These are phyloP conservation scores for Piedraia hortae DNA, from an alignment of 2,329 filamentous ascomycete genomes.

Conservation along the genomic window DNA sequence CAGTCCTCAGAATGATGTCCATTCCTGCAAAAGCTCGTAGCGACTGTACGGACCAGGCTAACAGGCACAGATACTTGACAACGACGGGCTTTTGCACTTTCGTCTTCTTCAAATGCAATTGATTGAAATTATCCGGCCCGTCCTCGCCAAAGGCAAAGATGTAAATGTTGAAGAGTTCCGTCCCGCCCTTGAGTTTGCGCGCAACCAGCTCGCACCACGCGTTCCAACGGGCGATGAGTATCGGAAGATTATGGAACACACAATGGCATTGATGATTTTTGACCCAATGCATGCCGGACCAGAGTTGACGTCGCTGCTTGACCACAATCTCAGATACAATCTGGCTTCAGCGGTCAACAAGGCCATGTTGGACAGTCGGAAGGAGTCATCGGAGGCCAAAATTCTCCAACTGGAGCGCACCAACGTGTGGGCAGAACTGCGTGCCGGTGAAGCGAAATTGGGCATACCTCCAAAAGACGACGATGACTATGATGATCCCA, in stretches of 20 bases:
- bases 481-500: conserved; percentile 12
- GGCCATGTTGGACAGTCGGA: conserved; percentile 51
- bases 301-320: conserved; percentile 45
- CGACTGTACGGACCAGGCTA: conserved; percentile 2
- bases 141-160: conserved; percentile 22
- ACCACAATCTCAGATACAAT: conserved; percentile 49
- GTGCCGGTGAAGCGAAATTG: conserved; percentile 20
- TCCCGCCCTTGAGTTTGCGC: conserved; percentile 65
- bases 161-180: conserved; percentile 42
- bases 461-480: conserved; percentile 13
- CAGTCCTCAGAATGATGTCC: conserved; percentile 66
- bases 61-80: conserved; percentile 48
- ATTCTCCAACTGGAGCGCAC: conserved; percentile 59
- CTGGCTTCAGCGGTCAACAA: conserved; percentile 81
- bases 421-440: conserved; percentile 58
- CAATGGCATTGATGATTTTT: conserved; percentile 79
- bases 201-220: conserved; percentile 58
- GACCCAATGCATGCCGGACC: conserved; percentile 53
- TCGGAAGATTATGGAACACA: conserved; percentile 64
- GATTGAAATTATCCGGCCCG: conserved; percentile 68
- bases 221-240: conserved; percentile 62
- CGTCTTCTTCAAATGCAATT: conserved; percentile 69
- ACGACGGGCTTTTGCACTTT: conserved; percentile 62
- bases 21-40: neutral
- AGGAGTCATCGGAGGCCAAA: conserved; percentile 47